Percentiles rank a stretch among this genome's conserved stretches.
phyloP scores from a whole-genome alignment of 2,329 filamentous ascomycete genomes.

The Huntiella omanensis region DNA sequence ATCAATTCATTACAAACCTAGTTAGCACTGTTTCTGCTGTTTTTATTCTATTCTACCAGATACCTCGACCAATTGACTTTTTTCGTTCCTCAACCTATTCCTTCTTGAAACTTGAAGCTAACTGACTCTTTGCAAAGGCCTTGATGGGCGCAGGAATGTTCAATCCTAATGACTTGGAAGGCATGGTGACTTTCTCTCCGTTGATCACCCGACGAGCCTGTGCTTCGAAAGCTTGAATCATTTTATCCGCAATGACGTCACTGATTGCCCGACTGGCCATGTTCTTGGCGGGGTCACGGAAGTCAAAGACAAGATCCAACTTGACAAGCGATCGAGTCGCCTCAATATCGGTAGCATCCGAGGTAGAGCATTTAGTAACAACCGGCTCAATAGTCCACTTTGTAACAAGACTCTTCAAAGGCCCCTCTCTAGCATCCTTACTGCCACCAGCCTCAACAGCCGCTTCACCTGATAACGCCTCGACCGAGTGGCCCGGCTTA shows the following conservation, averaged over 20 bases:
- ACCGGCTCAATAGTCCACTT: conserved; percentile 43
- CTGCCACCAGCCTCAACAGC: conserved; percentile 21
- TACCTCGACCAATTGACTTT: no score
- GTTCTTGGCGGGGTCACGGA: conserved; percentile 75
- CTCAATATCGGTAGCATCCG: conserved; percentile 10
- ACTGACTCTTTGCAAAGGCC: conserved; percentile 11
- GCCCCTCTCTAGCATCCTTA: conserved; percentile 18
- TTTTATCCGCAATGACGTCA: conserved; percentile 64
- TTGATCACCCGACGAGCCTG: conserved; percentile 43
- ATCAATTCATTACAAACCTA: no score
- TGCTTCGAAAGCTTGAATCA: conserved; percentile 88
- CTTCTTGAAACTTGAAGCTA: conserved; percentile 1
- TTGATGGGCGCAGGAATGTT: conserved; percentile 10
- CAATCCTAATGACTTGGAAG: conserved; percentile 1
- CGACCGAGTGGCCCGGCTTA: conserved; percentile 50
- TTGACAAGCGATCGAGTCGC: conserved; percentile 44
- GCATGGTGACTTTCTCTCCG: conserved; percentile 11
- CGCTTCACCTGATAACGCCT: conserved; percentile 51
- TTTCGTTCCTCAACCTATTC: background rate
- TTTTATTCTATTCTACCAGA: no score
- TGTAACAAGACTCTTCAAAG: conserved; percentile 52
- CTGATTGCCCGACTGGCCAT: conserved; percentile 65
- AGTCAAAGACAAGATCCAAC: conserved; percentile 62
- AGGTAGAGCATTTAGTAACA: conserved; percentile 4
- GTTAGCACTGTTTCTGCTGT: no score